phyloP scores from a whole-genome alignment of 257 asterid species.

The Solanum megistacrolobum region DNA sequence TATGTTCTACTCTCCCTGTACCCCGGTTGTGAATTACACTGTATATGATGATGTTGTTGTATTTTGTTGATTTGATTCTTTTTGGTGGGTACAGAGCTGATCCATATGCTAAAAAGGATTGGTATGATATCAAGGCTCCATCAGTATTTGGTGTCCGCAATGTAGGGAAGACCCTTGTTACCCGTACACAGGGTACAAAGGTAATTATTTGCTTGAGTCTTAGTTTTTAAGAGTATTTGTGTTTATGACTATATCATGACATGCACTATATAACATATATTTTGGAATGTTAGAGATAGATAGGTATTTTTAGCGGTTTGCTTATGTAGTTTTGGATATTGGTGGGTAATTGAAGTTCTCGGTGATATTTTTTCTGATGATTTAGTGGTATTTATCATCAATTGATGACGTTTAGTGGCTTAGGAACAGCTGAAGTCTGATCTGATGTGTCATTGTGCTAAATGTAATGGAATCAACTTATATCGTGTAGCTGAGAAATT shows the following conservation, averaged over 20 bases:
- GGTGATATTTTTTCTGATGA: accelerated
- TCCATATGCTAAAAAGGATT: background rate
- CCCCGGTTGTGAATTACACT: background rate
- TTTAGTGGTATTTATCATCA: accelerated
- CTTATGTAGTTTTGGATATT: background rate
- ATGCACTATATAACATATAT: background rate
- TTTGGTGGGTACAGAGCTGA: background rate
- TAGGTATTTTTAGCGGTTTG: background rate
- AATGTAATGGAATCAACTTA: background rate
- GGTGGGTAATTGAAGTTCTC: background rate
- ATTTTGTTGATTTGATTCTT: background rate
- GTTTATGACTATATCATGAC: background rate
- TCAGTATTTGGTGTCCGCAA: background rate
- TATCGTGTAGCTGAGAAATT: background rate
- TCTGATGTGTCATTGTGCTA: background rate
- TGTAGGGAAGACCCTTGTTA: background rate
- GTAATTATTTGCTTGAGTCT: background rate
- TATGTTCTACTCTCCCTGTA: background rate
- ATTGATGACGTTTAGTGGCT: background rate
- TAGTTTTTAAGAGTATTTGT: background rate
- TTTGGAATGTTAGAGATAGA: background rate
- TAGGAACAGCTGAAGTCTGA: background rate
- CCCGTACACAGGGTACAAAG: background rate
- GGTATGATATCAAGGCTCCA: background rate
- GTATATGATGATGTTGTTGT: background rate